Evolutionary conservation across 2,329 filamentous ascomycete species (phyloP).

Genomic region (Beauveria bassiana): DNA sequence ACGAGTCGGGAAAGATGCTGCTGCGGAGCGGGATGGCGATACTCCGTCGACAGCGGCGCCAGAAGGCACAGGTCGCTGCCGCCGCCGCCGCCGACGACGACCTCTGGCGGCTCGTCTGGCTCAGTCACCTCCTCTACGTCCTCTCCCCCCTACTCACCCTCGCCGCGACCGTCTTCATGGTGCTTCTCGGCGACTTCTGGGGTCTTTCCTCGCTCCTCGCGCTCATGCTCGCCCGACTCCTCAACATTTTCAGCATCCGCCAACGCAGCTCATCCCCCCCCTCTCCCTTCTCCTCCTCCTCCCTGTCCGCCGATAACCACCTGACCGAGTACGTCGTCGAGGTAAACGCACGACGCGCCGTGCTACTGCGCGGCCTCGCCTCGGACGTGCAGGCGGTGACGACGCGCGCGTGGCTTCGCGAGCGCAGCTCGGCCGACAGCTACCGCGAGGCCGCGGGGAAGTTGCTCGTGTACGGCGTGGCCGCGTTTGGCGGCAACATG

Average conservation of each 20-base stretch:
- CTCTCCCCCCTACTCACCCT: conserved; percentile 39
- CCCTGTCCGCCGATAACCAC: neutral
- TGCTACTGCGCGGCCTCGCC: conserved; percentile 45
- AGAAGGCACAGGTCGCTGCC: neutral
- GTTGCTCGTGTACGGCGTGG: conserved; percentile 50
- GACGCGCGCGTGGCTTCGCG: conserved; percentile 46
- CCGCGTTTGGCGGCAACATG: conserved; percentile 47
- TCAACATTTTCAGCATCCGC: conserved; percentile 51
- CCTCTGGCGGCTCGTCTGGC: conserved; percentile 32
- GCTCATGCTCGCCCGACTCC: conserved; percentile 45
- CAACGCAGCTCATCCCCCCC: conserved; percentile 28
- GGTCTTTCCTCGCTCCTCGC: conserved; percentile 37
- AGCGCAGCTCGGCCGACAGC: conserved; percentile 41
- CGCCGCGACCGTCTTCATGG: conserved; percentile 34
- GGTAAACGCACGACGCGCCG: conserved; percentile 41
- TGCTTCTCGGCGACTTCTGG: conserved; percentile 45
- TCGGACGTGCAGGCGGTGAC: conserved; percentile 54
- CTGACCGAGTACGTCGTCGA: conserved; percentile 42
- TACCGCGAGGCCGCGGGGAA: conserved; percentile 47
- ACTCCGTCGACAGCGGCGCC: neutral
- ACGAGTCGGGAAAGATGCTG: conserved; percentile 16
- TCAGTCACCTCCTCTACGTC: conserved; percentile 42
- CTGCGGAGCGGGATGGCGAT: conserved; percentile 1
- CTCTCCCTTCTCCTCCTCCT: neutral
- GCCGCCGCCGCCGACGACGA: neutral